Conservation (phyloP, 2,329 filamentous ascomycete genomes). For the Nothophaeocryptopus gaeumannii region DNA sequence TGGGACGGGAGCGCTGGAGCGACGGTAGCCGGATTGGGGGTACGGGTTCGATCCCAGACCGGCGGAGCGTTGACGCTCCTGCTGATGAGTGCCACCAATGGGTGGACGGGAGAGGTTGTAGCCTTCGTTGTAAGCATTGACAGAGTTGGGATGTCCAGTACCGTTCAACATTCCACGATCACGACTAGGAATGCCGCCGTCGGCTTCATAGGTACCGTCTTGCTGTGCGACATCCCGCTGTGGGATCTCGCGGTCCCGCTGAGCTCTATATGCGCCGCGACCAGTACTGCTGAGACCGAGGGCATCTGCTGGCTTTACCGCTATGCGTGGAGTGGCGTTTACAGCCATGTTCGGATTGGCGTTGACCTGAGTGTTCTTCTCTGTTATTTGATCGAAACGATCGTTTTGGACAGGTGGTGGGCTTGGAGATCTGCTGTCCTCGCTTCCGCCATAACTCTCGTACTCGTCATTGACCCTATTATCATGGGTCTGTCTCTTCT, state of each 20-base stretch:
- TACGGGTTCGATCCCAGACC: conserved; percentile 8
- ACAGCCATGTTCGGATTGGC: conserved; percentile 9
- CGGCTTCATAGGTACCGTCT: not conserved
- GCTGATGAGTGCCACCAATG: conserved; percentile 18
- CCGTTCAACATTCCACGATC: not conserved
- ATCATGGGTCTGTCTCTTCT: conserved; percentile 13
- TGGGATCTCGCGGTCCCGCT: not conserved
- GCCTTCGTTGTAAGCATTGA: conserved; percentile 23
- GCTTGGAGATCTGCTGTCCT: conserved; percentile 10
- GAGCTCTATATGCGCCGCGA: conserved; percentile 10
- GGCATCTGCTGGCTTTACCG: conserved; percentile 11
- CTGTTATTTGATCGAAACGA: conserved; percentile 11
- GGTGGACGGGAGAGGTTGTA: conserved; percentile 27
- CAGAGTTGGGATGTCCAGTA: conserved; percentile 4
- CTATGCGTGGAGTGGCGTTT: not conserved
- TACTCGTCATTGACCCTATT: conserved; percentile 12
- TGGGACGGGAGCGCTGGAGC: conserved; percentile 10
- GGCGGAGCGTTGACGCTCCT: not conserved
- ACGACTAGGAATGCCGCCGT: conserved; percentile 1
- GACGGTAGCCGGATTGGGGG: conserved; percentile 20
- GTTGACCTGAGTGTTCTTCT: conserved; percentile 16
- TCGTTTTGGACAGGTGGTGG: conserved; percentile 7
- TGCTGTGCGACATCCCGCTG: not conserved
- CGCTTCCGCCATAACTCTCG: conserved; percentile 17
- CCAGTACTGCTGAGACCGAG: conserved; percentile 20